These are phyloP conservation scores for Anacardium occidentale DNA, from an alignment of 345 rosid genomes.

Conservation along the genomic window DNA sequence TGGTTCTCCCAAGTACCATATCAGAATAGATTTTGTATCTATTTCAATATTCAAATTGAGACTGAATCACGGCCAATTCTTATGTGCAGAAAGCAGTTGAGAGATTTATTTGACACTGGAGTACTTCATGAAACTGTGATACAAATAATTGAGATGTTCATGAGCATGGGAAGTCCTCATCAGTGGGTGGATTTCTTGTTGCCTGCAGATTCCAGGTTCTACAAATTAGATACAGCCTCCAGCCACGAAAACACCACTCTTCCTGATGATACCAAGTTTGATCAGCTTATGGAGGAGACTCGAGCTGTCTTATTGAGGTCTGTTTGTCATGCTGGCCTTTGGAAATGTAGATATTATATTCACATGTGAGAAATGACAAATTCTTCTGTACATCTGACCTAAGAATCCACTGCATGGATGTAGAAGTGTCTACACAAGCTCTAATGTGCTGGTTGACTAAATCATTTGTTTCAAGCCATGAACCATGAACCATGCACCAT, in stretches of 20 bases:
- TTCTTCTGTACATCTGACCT: slow-evolving; percentile 1
- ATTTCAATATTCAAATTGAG: neutral
- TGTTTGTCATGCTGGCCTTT: slow-evolving; percentile 11
- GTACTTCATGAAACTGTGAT: slow-evolving; percentile 55
- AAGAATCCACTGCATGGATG: neutral
- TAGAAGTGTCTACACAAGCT: neutral
- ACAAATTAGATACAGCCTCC: slow-evolving; percentile 29
- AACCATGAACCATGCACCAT: neutral
- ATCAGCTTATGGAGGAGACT: slow-evolving; percentile 77
- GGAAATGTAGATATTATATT: neutral
- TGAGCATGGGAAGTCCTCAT: slow-evolving; percentile 68
- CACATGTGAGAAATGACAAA: neutral
- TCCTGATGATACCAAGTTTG: slow-evolving; percentile 50
- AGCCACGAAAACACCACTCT: slow-evolving; percentile 30
- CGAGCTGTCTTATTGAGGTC: slow-evolving; percentile 79
- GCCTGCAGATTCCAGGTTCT: slow-evolving; percentile 52
- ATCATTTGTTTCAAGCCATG: neutral
- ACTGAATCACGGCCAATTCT: slow-evolving; percentile 5
- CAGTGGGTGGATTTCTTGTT: slow-evolving; percentile 82
- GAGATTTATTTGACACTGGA: slow-evolving; percentile 51
- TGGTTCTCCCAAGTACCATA: too few relatives aligned
- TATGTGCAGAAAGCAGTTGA: slow-evolving; percentile 73
- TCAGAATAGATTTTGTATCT: neutral
- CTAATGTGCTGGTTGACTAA: neutral
- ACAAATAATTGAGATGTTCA: slow-evolving; percentile 70